Evolutionary conservation across 495 filamentous ascomycete genomes (phyloP), one percentile per base, ranked within the genome.

Genomic region (Glutinoglossum americanum): DNA sequence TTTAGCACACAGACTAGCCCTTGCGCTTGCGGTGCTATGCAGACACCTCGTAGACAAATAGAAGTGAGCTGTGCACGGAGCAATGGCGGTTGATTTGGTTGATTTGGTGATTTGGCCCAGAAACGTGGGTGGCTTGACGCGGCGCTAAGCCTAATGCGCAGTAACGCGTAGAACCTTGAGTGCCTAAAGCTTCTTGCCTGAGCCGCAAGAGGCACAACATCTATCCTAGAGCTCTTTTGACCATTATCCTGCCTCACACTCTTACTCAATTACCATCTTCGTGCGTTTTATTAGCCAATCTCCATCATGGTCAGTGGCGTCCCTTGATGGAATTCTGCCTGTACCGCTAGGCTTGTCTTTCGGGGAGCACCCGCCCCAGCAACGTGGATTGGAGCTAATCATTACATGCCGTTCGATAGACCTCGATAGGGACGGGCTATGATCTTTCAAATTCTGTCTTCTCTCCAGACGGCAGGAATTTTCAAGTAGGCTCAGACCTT

Each of bases 401-500:
- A 9, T 47, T 15, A 25, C 19, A 2, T 39, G 37, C 37, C 15
- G 13, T 15, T 2, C 13, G 37, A 39, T 60, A 97, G 92, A 98
- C 92, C 66, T 98, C 92, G 64, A 98, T 98, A 81, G 92, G 92
- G 68, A 98, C 92, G 64, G 92, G 92, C 66, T 98, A 98, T 73
- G 92, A 98, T 80, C 85, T 98, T 67, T 85, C 86, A 64, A 98
- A 98, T 78, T 97, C 93, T 64, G 89, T 96, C 72, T 98, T 96
- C 76, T 96, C 89, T 37, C 92, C 92, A 58, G 92, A 98, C 74
- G 92, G 92, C 69, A 83, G 92, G 62, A 98, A 98, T 72, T 98
- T 98, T 70, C 92, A 98, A 72, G 81, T 39, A 39, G 1, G 37
- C 37, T 83, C 37, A 17, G 37, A 39, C 15, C 37, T 39, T 15